Evolutionary conservation across 2,329 filamentous ascomycete species (phyloP), one percentile per base, ranked within the genome.

Genomic region (Monosporascus sp.): DNA sequence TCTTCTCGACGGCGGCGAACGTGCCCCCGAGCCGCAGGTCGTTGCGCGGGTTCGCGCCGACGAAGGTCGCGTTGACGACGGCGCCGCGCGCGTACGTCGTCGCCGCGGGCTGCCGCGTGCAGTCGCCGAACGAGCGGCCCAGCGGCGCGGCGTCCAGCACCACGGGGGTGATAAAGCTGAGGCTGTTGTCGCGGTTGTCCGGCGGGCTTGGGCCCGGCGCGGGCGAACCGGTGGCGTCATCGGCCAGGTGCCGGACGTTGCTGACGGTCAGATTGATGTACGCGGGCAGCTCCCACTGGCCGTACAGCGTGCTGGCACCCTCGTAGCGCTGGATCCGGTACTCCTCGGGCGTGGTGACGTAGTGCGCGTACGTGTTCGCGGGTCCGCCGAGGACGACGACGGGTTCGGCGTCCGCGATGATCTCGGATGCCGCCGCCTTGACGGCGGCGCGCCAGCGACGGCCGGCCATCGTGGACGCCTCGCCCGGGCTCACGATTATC

Each of bases 391-490:
- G 77, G 1, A 96, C 87, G 1, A 95, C 89, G 15, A 87, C 69
- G 0, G 88, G 87, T 46, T 85, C 77, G 7, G 65, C 61, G 14
- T 65, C 63, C n/a, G 63, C 64, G 4, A 73, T 63, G 9, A 80
- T 72, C 1, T 74, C 63, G 11, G 61, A 55, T 1, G 67, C 62
- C 6, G 79, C 80, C 43, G 81, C 70, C 20, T 78, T 74, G 51
- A 94, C 77, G 2, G 89, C 86, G 55, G 81, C 77, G 62, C 87
- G 88, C 92, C 92, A 97, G 37, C 92, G 83, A 11, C 92, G 83
- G 1, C 92, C 92, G 1, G 89, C 81, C 92, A 96, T 97, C 8
- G 92, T 96, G 0, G 89, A 94, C 1, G 89, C 90, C 71, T 97
- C 92, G 46, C 90, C 89, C 0, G 91, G 87, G 28, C 87, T 87